phyloP scores from a whole-genome alignment of 805 yeast species.

The Candida xiaguanensis region DNA sequence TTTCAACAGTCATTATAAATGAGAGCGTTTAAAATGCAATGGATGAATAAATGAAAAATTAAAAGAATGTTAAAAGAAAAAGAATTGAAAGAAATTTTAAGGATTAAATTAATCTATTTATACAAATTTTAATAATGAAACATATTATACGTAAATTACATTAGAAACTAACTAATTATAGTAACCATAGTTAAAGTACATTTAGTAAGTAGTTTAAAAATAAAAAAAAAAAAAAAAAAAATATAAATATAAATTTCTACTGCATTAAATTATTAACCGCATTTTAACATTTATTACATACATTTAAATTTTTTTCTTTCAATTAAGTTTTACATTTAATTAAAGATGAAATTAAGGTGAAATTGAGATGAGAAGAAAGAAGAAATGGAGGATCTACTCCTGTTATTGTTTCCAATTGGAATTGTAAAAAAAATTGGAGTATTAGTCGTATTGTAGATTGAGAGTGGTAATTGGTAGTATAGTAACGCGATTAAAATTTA shows the following conservation, averaged over 20 bases:
- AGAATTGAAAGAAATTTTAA: conserved; percentile 4
- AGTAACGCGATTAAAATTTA: too few relatives aligned
- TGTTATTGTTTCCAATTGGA: too few relatives aligned
- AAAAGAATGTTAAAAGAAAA: conserved; percentile 4
- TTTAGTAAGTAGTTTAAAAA: background rate
- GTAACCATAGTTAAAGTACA: too few relatives aligned
- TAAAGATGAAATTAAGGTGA: background rate
- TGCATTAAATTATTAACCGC: background rate
- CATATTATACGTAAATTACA: too few relatives aligned
- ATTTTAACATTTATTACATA: background rate
- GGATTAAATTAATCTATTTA: background rate
- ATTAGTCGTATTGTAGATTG: too few relatives aligned
- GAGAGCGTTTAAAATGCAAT: background rate
- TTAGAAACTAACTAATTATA: too few relatives aligned
- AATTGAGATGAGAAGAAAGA: too few relatives aligned
- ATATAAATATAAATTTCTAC: background rate
- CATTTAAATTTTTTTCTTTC: background rate
- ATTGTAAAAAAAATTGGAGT: too few relatives aligned
- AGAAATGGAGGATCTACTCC: too few relatives aligned
- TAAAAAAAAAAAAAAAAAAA: conserved; percentile 1
- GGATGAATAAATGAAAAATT: background rate
- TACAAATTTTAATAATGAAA: background rate
- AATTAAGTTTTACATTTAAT: background rate
- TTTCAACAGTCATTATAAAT: conserved; percentile 1
- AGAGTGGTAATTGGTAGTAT: too few relatives aligned